Evolutionary conservation across 75 land plant species (phyloP).

Genomic region (Azolla pinnata): DNA sequence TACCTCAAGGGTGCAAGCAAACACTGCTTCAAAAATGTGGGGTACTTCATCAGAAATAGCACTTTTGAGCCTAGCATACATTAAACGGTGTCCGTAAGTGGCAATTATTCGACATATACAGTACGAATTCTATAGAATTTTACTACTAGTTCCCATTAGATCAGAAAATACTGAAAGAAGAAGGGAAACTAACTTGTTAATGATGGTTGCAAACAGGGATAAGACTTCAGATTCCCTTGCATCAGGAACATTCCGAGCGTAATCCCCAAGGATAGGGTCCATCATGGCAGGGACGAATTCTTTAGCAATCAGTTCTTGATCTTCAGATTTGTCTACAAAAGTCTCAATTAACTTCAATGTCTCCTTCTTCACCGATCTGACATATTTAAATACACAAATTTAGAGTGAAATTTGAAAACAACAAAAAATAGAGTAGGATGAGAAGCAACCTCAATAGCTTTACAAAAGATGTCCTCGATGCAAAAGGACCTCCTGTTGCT

Average conservation of each 20-base stretch:
- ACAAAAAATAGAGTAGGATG: too few relatives aligned
- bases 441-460: conserved; percentile 64
- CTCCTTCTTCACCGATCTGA: conserved; percentile 96
- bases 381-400: too few relatives aligned
- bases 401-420: too few relatives aligned
- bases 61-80: conserved; percentile 58
- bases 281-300: conserved; percentile 98
- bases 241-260: conserved; percentile 93
- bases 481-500: conserved; percentile 90
- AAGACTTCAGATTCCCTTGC: conserved; percentile 97
- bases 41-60: conserved; percentile 95
- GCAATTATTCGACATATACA: too few relatives aligned
- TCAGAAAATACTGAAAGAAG: too few relatives aligned
- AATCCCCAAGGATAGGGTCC: conserved; percentile 95
- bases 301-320: conserved; percentile 77
- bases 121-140: too few relatives aligned
- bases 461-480: conserved; percentile 85
- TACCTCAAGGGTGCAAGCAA: conserved; percentile 96
- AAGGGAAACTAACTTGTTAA: conserved; percentile 94
- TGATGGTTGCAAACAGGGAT: conserved; percentile 95
- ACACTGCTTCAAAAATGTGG: conserved; percentile 95
- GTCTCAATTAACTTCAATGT: conserved; percentile 96
- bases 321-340: conserved; percentile 93
- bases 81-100: too few relatives aligned
- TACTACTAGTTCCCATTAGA: too few relatives aligned